A percentile compares a stretch with the other conserved stretches of the same genome.
Evolutionary conservation across 2,329 filamentous ascomycete genomes (phyloP).

Genomic region (Cordyceps cateniannulata): DNA sequence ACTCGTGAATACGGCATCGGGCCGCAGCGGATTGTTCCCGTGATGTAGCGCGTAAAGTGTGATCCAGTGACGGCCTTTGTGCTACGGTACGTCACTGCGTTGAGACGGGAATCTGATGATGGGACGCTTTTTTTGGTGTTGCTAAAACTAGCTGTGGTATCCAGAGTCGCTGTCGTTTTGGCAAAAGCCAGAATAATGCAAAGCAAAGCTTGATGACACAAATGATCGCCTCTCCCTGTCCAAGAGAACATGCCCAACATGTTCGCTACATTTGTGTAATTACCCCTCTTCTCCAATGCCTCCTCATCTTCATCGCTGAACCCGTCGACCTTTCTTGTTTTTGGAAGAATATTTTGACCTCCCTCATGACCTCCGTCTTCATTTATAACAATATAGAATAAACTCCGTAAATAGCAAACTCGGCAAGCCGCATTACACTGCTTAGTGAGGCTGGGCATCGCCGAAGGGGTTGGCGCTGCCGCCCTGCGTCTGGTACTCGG

Average conservation of each 20-base stretch:
- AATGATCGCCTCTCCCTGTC: not conserved
- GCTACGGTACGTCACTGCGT: not conserved
- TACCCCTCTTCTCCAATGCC: not conserved
- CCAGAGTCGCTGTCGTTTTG: not conserved
- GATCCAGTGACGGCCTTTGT: not conserved
- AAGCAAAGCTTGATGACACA: not conserved
- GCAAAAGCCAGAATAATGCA: not conserved
- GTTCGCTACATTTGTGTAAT: not conserved
- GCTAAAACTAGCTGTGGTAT: not conserved
- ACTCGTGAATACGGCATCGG: too few species aligned
- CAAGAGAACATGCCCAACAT: not conserved
- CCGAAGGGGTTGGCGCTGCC: constrained; percentile 30
- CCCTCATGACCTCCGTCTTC: too few species aligned
- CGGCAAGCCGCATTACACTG: not conserved
- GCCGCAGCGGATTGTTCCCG: too few species aligned
- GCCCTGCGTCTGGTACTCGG: constrained; percentile 16
- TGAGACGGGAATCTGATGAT: not conserved
- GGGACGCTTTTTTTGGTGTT: not conserved
- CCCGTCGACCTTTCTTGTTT: not conserved
- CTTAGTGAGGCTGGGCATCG: constrained; percentile 23
- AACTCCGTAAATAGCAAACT: constrained; percentile 5
- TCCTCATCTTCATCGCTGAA: not conserved
- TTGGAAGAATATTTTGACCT: not conserved
- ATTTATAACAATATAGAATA: not conserved
- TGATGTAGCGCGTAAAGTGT: not conserved